Evolutionary conservation across 805 yeast species (phyloP).

Genomic region (Suhomyces tanzawaensis): DNA sequence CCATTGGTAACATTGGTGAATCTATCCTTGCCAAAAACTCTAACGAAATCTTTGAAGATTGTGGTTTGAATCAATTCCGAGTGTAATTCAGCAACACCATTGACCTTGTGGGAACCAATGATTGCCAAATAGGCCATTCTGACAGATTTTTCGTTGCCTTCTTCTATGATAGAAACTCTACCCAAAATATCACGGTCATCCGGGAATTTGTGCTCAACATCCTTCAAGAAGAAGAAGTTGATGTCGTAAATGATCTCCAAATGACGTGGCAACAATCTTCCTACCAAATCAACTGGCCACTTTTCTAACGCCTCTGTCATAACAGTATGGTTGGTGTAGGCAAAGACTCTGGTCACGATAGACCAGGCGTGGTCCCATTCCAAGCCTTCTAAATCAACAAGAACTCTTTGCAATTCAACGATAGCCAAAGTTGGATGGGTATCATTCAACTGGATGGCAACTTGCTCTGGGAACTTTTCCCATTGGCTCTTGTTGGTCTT

Average conservation of each 20-base stretch:
- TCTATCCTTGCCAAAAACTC: slow-evolving; percentile 74
- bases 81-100: slow-evolving; percentile 95
- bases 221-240: slow-evolving; percentile 73
- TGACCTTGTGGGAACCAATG: slow-evolving; percentile 88
- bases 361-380: slow-evolving; percentile 85
- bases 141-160: slow-evolving; percentile 73
- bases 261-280: slow-evolving; percentile 83
- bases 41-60: slow-evolving; percentile 86
- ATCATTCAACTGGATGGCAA: slow-evolving; percentile 91
- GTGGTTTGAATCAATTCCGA: slow-evolving; percentile 88
- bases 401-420: slow-evolving; percentile 82
- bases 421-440: slow-evolving; percentile 93
- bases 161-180: slow-evolving; percentile 84
- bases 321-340: slow-evolving; percentile 93
- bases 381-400: slow-evolving; percentile 79
- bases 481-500: slow-evolving; percentile 70
- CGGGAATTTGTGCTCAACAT: slow-evolving; percentile 76
- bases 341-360: slow-evolving; percentile 76
- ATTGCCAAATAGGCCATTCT: slow-evolving; percentile 92
- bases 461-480: slow-evolving; percentile 78
- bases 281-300: slow-evolving; percentile 86
- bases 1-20: slow-evolving; percentile 94
- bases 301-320: slow-evolving; percentile 93
- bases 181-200: slow-evolving; percentile 61
- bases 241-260: slow-evolving; percentile 86